Evolutionary conservation across 352 stramenopile genomes (phyloP).

Genomic region (Phytophthora colocasiae): DNA sequence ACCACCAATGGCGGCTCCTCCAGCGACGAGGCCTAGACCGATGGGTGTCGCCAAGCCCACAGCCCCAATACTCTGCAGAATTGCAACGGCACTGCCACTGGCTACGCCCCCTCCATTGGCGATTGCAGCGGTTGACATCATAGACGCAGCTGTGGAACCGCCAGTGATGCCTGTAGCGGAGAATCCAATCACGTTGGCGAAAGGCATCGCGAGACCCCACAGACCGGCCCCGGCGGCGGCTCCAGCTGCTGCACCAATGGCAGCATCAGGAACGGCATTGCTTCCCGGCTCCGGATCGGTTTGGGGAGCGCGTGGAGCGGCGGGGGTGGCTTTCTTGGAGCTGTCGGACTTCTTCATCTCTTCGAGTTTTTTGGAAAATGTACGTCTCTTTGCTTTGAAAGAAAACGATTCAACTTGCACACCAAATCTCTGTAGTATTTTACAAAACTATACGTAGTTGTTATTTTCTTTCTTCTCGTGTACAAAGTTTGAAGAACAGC

Average conservation of each 20-base stretch:
- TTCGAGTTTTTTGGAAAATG: neutral
- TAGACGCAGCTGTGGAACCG: slow-evolving; percentile 49
- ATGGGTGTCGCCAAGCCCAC: slow-evolving; percentile 45
- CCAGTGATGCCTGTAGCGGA: slow-evolving; percentile 43
- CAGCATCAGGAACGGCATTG: neutral
- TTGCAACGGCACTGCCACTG: slow-evolving; percentile 44
- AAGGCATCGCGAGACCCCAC: slow-evolving; percentile 33
- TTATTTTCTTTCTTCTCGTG: neutral
- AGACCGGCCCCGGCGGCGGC: slow-evolving; percentile 29
- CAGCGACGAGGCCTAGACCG: slow-evolving; percentile 32
- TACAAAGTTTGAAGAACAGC: neutral
- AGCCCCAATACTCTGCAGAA: slow-evolving; percentile 59
- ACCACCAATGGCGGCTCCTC: slow-evolving; percentile 15
- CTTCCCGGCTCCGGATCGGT: neutral
- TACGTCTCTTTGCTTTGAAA: neutral
- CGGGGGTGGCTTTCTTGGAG: neutral
- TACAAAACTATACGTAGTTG: slow-evolving; percentile 1
- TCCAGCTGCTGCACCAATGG: slow-evolving; percentile 28
- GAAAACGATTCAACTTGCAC: slow-evolving; percentile 6
- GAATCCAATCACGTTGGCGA: slow-evolving; percentile 50
- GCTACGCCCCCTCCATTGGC: slow-evolving; percentile 56
- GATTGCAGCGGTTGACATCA: slow-evolving; percentile 66
- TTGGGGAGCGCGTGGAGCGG: neutral
- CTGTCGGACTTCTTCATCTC: slow-evolving; percentile 1
- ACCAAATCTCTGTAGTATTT: slow-evolving; percentile 1